Base-by-base conservation (phyloP, 2,329 filamentous ascomycete genomes). In the Fusarium proliferatum region DNA sequence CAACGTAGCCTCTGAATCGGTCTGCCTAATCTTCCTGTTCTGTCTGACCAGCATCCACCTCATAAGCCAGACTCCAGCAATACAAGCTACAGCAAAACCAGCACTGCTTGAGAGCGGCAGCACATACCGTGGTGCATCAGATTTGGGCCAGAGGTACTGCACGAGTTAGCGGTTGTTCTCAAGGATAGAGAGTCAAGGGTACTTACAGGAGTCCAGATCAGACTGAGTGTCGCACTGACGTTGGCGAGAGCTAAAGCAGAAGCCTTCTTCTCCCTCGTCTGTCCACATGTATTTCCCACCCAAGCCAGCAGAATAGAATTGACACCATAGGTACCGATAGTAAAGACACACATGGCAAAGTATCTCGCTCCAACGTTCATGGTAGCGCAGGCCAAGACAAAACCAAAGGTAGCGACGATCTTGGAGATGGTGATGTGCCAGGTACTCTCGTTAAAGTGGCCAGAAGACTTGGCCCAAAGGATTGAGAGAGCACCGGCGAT, bases 181-280 rank as follows among this genome's bases (percentile, higher is more conserved):
- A 46, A 28, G 11, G 0, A 19, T 0, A 28, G 6, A 45, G 11
- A 46, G 8, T 13, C 5, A 6, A 46, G 4, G 17, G 2, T 4
- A 56, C 72, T 58, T 41, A 72, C 72, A 7, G 75, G 69, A 9
- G 75, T 76, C 71, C 73, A 77, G 23, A 77, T 74, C 3, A 73
- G 53, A 23, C 72, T 73, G 3, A 77, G 36, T 2, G 73, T 77
- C 0, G 71, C 74, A 26, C 69, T 66, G 49, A 74, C 73, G 7
- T 77, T 78, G 28, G 72, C 71, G 2, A 78, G 45, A 13, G 83
- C 83, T 8, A 87, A 78, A 3, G 84, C 81, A 6, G 82, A 82
- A 1, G 85, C 85, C 69, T 84, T 86, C 79, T 87, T 86, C 76
- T 87, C 85, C 16, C 84, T 83, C 1, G 84, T 85, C 69, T 86